Conservation (phyloP, 495 filamentous ascomycete genomes). For the Astrothelium subdiscretum region DNA sequence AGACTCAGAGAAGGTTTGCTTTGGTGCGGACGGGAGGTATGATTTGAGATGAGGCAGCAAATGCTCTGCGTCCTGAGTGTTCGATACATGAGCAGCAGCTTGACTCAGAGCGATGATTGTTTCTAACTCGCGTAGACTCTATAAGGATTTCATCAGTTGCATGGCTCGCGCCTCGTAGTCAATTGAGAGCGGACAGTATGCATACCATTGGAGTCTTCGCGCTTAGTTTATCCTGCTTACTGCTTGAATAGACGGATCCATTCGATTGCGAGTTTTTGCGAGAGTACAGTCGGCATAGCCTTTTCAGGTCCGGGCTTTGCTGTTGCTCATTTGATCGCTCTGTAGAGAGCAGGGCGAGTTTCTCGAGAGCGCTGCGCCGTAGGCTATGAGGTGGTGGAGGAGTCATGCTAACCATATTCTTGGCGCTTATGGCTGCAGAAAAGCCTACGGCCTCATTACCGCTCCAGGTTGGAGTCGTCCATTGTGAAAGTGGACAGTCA, state of each 20-base stretch:
- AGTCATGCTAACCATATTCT: neutral
- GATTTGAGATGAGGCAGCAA: slow-evolving; percentile 61
- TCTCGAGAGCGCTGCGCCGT: slow-evolving; percentile 28
- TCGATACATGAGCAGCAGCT: slow-evolving; percentile 60
- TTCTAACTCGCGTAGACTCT: slow-evolving; percentile 71
- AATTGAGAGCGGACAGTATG: neutral
- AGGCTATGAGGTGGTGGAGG: neutral
- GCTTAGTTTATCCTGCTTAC: neutral
- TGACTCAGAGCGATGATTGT: slow-evolving; percentile 80
- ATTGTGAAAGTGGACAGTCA: neutral
- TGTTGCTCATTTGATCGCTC: slow-evolving; percentile 7
- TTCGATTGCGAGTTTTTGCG: slow-evolving; percentile 4
- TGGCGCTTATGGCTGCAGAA: neutral
- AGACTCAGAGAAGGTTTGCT: slow-evolving; percentile 64
- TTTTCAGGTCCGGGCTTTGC: slow-evolving; percentile 19
- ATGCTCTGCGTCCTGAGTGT: slow-evolving; percentile 56
- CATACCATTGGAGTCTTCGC: slow-evolving; percentile 20
- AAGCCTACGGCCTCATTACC: neutral
- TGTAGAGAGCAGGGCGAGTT: slow-evolving; percentile 29
- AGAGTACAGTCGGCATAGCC: slow-evolving; percentile 23
- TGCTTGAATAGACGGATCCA: slow-evolving; percentile 7
- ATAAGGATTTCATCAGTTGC: slow-evolving; percentile 19
- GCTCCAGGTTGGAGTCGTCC: neutral
- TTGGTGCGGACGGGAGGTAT: slow-evolving; percentile 72
- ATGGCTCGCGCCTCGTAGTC: neutral